Evolutionary conservation across 2,329 filamentous ascomycete species (phyloP).

Genomic region (Saccharata proteae): DNA sequence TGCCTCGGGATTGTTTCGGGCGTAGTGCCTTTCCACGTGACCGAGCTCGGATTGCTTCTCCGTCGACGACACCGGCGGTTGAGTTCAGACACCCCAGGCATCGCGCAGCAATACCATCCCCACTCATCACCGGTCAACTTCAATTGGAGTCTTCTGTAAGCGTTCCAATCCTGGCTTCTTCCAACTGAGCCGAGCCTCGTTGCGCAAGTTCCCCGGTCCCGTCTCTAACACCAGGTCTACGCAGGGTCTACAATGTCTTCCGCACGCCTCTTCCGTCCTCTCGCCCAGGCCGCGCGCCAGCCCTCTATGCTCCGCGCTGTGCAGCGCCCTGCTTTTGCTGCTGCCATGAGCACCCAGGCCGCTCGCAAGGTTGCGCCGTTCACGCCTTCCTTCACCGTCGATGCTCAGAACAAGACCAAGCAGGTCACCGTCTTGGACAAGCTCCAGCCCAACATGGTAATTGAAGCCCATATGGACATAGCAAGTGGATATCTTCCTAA

Average conservation of each 20-base stretch:
- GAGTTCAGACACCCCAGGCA: too few species aligned
- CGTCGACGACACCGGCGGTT: too few species aligned
- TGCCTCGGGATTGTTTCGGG: too few species aligned
- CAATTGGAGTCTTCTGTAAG: constrained; percentile 9
- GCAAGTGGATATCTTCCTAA: constrained; percentile 12
- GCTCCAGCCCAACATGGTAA: constrained; percentile 8
- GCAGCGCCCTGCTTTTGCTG: constrained; percentile 25
- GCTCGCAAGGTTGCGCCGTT: constrained; percentile 9
- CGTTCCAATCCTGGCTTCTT: not conserved
- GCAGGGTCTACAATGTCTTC: constrained; percentile 28
- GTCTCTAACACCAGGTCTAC: constrained; percentile 12
- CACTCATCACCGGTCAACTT: constrained; percentile 5
- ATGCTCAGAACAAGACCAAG: too few species aligned
- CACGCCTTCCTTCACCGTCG: constrained; percentile 7
- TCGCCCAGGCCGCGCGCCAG: too few species aligned
- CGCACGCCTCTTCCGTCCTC: constrained; percentile 27
- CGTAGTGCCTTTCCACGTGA: too few species aligned
- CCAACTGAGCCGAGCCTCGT: not conserved
- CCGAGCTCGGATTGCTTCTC: too few species aligned
- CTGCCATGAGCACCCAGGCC: constrained; percentile 10
- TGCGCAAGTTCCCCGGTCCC: not conserved
- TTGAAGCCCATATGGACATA: constrained; percentile 10
- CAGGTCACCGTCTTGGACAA: constrained; percentile 7
- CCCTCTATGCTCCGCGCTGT: too few species aligned
- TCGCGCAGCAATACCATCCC: constrained; percentile 7